A percentile compares a stretch with the other conserved stretches of the same genome.
phyloP scores from a whole-genome alignment of 169 alveolate species.

The Theileria parva region DNA sequence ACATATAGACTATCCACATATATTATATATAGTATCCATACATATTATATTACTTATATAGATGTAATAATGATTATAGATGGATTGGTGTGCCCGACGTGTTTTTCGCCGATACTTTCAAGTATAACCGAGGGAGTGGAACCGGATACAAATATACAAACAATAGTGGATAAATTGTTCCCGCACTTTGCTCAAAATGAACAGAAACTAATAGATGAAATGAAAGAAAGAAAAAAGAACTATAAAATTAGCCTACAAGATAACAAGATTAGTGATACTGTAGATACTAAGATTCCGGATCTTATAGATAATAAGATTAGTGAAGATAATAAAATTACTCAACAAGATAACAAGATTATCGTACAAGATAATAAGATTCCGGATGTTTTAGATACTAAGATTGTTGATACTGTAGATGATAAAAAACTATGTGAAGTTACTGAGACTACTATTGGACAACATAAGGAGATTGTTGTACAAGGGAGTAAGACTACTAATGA shows the following conservation, averaged over 20 bases:
- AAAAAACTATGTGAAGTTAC: too few species aligned
- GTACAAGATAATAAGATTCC: too few species aligned
- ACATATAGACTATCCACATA: not conserved
- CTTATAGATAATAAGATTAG: too few species aligned
- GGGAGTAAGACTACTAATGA: too few species aligned
- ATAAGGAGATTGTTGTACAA: too few species aligned
- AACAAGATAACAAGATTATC: too few species aligned
- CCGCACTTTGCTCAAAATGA: constrained; percentile 29
- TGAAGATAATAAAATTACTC: too few species aligned
- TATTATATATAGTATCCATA: not conserved
- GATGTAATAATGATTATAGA: constrained; percentile 6
- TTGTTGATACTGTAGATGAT: too few species aligned
- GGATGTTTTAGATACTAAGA: too few species aligned
- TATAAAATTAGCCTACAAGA: not conserved
- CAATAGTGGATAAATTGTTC: constrained; percentile 51
- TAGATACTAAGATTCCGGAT: too few species aligned
- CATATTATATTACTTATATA: not conserved
- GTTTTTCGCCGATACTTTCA: constrained; percentile 21
- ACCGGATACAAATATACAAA: constrained; percentile 44
- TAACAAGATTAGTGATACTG: too few species aligned
- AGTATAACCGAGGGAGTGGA: constrained; percentile 36
- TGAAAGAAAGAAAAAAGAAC: constrained; percentile 6
- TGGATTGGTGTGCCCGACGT: constrained; percentile 40
- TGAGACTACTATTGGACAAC: too few species aligned
- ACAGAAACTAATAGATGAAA: not conserved